Evolutionary conservation across 192 early-diverging fungal genomes (phyloP), one percentile per base, ranked within the genome.

Genomic region (Helicostylum pulchrum): DNA sequence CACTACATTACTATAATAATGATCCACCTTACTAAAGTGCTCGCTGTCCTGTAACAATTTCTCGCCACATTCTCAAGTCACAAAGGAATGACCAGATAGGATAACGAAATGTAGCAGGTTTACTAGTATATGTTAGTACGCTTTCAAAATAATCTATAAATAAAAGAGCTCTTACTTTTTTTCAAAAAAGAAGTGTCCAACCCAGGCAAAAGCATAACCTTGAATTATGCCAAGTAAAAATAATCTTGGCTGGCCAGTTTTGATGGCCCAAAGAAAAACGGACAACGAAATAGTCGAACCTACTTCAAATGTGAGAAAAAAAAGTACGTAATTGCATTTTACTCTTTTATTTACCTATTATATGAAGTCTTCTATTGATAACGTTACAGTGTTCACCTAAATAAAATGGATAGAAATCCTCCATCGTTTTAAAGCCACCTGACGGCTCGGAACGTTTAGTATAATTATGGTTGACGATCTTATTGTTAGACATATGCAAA

Each of bases 91-190:
- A 84, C 66, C 78, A 90, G 31, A 90, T 26, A 1, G 88, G 88
- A 61, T 86, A 86, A 63, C 70, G 80, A 72, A 90, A 90, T 0
- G 88, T 90, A 1, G 88, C 88, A 52, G 88, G 88, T 53, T 80
- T 83, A 77, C 85, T 87, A 56, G 70, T 51, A 1, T 17, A 12
- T 19, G 23, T 70, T 11, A 21, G 19, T 20, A 20, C 42, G 20
- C 1, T 3, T 49, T 6, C 10, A 2, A 53, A 11, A 30, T 34
- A 21, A 2, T 20, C 2, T n/a, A 59, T 11, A 17, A 36, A 21
- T n/a, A 20, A 31, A 19, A 43, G 7, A 45, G 2, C 3, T 3
- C 67, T 66, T 66, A 74, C 72, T 77, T 78, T 70, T 77, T 75
- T 61, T 84, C 84, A 70, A 84, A 88, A 6, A 86, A 19, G 58